Conservation (phyloP, 192 early-diverging fungal species). For the Geranomyces variabilis region DNA sequence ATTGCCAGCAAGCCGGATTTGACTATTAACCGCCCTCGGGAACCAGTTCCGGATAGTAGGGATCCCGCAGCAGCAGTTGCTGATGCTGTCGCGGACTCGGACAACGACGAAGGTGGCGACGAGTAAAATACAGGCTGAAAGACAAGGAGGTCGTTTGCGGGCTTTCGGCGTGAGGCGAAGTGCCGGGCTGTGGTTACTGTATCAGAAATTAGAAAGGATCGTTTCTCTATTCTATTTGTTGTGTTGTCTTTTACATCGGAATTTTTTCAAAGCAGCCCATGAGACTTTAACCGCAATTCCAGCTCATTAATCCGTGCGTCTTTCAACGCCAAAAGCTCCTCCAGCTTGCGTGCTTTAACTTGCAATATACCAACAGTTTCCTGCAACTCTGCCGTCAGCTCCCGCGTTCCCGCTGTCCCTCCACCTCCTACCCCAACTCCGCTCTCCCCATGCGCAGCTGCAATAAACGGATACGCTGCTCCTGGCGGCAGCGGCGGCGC, state of each 20-base stretch:
- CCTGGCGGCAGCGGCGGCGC: not conserved
- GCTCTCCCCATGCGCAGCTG: not conserved
- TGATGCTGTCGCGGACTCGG: conserved; percentile 21
- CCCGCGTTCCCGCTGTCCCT: not conserved
- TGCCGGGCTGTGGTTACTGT: too few relatives aligned
- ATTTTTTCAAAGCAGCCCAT: conserved; percentile 23
- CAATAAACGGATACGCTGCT: conserved; percentile 2
- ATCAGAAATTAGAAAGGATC: too few relatives aligned
- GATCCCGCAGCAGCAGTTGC: conserved; percentile 5
- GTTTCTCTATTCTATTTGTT: too few relatives aligned
- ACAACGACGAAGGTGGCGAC: conserved; percentile 28
- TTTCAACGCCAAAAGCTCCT: conserved; percentile 52
- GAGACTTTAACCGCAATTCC: conserved; percentile 13
- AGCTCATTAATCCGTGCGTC: conserved; percentile 39
- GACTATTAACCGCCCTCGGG: not conserved
- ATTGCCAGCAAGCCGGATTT: conserved; percentile 46
- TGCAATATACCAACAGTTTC: conserved; percentile 60
- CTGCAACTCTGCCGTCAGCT: conserved; percentile 38
- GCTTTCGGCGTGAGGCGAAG: too few relatives aligned
- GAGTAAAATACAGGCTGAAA: too few relatives aligned
- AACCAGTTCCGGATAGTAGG: too few relatives aligned
- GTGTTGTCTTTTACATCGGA: not conserved
- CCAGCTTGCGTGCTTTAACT: conserved; percentile 56
- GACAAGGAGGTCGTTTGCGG: too few relatives aligned
- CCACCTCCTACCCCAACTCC: not conserved